Percentiles rank a stretch among this genome's conserved stretches.
phyloP scores from a whole-genome alignment of 1,284 basidiomycete species.

The Trichosporon sp. region DNA sequence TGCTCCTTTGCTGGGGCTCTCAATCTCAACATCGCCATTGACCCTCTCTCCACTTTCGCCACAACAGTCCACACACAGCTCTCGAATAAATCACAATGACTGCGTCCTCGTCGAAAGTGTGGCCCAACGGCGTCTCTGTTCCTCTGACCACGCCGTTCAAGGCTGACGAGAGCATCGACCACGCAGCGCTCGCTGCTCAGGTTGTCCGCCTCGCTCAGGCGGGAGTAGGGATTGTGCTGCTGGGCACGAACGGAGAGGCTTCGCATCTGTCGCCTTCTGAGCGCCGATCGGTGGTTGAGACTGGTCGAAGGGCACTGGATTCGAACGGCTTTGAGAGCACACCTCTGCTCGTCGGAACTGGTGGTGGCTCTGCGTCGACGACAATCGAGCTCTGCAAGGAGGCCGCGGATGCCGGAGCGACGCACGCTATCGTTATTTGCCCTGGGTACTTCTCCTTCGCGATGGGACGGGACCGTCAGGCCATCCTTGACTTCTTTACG shows the following conservation, averaged over 20 bases:
- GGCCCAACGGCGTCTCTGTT: slow-evolving; percentile 45
- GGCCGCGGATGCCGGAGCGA: slow-evolving; percentile 73
- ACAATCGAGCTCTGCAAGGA: slow-evolving; percentile 72
- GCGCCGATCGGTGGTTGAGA: slow-evolving; percentile 59
- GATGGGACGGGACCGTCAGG: slow-evolving; percentile 48
- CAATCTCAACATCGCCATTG: background rate
- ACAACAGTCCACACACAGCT: background rate
- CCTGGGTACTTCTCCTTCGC: slow-evolving; percentile 51
- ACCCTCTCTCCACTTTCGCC: background rate
- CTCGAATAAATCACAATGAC: slow-evolving; percentile 7
- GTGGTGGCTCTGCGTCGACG: slow-evolving; percentile 70
- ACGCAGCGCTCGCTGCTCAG: slow-evolving; percentile 46
- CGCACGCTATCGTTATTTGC: slow-evolving; percentile 54
- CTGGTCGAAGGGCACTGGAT: slow-evolving; percentile 69
- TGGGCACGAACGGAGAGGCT: slow-evolving; percentile 51
- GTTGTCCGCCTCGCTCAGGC: slow-evolving; percentile 49
- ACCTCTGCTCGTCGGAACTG: slow-evolving; percentile 77
- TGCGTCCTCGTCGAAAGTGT: slow-evolving; percentile 17
- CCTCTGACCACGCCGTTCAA: slow-evolving; percentile 52
- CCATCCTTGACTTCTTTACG: slow-evolving; percentile 49
- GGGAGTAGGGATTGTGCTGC: slow-evolving; percentile 49
- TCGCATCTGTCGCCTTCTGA: slow-evolving; percentile 64
- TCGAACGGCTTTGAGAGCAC: slow-evolving; percentile 62
- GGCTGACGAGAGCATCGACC: slow-evolving; percentile 43
- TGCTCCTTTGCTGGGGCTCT: background rate